These are phyloP conservation scores for Lepidium sativum DNA, from an alignment of 345 rosid species.

Conservation along the genomic window DNA sequence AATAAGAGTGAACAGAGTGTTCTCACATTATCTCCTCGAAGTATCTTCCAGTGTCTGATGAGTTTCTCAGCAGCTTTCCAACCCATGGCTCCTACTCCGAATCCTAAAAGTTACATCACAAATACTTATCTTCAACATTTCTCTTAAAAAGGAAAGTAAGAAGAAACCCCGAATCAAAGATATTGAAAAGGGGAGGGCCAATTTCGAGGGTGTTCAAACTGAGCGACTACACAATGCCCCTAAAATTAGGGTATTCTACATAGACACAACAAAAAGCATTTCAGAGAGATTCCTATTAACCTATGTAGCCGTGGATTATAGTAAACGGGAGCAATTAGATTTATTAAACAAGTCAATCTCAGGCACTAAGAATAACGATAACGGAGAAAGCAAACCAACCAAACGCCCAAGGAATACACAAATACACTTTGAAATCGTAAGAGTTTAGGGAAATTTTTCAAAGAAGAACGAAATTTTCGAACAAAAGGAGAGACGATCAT, in stretches of 20 bases:
- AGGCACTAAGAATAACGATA: too few relatives aligned
- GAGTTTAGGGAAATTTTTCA: too few relatives aligned
- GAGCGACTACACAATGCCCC: neutral
- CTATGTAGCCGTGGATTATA: neutral
- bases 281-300: neutral
- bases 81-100: conserved; percentile 45
- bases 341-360: too few relatives aligned
- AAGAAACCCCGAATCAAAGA: neutral
- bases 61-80: conserved; percentile 99
- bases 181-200: neutral
- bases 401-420: too few relatives aligned
- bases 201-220: neutral
- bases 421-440: too few relatives aligned
- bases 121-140: neutral
- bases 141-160: neutral
- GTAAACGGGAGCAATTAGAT: neutral
- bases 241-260: neutral
- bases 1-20: neutral
- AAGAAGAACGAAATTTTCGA: too few relatives aligned
- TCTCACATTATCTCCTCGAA: conserved; percentile 89
- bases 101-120: conserved; percentile 10
- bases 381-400: too few relatives aligned
- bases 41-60: conserved; percentile 91
- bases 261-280: neutral
- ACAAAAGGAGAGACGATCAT: too few relatives aligned